These are phyloP conservation scores for Trichoderma polysporum DNA, from an alignment of 2,329 filamentous ascomycete genomes.

Conservation along the genomic window DNA sequence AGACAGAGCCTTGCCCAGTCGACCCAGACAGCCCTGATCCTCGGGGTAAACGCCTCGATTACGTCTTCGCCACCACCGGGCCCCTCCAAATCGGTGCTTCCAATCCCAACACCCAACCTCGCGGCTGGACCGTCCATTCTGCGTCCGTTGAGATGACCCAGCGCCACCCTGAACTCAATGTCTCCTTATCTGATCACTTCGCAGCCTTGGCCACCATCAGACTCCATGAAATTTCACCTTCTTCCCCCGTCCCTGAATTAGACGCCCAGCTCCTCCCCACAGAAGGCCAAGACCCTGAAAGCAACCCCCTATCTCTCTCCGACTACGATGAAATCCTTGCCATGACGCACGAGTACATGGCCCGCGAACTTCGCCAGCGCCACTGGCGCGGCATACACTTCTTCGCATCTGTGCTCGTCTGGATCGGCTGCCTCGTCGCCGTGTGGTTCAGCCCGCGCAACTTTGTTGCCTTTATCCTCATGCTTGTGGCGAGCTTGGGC, in stretches of 20 bases:
- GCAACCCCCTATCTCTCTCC: constrained; percentile 25
- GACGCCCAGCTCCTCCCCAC: constrained; percentile 37
- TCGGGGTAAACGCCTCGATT: constrained; percentile 84
- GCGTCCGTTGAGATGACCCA: constrained; percentile 76
- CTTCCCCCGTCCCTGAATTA: constrained; percentile 25
- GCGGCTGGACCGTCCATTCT: constrained; percentile 66
- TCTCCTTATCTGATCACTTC: constrained; percentile 93
- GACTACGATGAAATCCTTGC: constrained; percentile 66
- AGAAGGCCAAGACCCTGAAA: constrained; percentile 24
- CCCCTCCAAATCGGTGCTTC: constrained; percentile 22
- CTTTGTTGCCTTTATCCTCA: constrained; percentile 76
- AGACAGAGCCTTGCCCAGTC: constrained; percentile 56
- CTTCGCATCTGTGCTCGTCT: constrained; percentile 61
- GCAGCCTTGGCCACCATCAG: constrained; percentile 78
- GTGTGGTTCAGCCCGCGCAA: constrained; percentile 82
- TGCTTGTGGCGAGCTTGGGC: constrained; percentile 75
- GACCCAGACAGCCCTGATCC: constrained; percentile 67
- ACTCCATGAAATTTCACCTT: constrained; percentile 40
- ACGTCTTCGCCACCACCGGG: constrained; percentile 77
- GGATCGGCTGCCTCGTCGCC: constrained; percentile 72
- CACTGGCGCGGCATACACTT: constrained; percentile 74
- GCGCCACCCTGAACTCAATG: constrained; percentile 76
- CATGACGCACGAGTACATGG: constrained; percentile 66
- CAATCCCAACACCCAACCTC: constrained; percentile 27
- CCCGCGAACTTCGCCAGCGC: constrained; percentile 70